These are phyloP conservation scores for Tritrichomonas foetus DNA, from an alignment of 208 protist genomes.

Conservation along the genomic window DNA sequence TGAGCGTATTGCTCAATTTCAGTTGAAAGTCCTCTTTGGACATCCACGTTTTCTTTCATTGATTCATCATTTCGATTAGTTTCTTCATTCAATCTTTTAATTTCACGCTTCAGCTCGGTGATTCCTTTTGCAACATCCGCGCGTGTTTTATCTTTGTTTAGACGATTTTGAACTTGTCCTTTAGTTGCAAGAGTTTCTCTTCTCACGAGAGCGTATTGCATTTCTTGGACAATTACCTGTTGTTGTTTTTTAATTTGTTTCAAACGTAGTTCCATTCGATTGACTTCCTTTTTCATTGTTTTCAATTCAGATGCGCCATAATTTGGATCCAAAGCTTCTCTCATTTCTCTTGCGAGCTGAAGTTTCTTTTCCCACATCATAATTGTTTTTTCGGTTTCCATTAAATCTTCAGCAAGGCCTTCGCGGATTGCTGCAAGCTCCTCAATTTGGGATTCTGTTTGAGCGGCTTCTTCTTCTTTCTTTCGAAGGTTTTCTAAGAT, in stretches of 20 bases:
- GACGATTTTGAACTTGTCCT: not conserved
- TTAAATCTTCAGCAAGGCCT: not conserved
- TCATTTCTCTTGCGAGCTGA: conserved; percentile 17
- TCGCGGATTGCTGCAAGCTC: not conserved
- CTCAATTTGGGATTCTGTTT: not conserved
- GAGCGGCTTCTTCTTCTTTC: conserved; percentile 10
- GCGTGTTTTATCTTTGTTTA: not conserved
- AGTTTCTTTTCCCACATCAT: conserved; percentile 30
- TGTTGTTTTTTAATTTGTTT: conserved; percentile 40
- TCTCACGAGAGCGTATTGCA: conserved; percentile 11
- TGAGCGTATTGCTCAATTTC: not conserved
- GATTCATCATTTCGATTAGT: not conserved
- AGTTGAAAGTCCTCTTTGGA: not conserved
- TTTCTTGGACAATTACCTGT: conserved; percentile 32
- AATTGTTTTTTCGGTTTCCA: conserved; percentile 37
- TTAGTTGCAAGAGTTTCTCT: conserved; percentile 29
- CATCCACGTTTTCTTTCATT: not conserved
- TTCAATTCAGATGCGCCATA: not conserved
- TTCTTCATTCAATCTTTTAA: not conserved
- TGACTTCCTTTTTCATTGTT: conserved; percentile 36
- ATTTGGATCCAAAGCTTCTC: conserved; percentile 32
- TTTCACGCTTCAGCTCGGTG: not conserved
- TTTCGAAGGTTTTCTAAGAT: not conserved
- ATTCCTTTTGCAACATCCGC: not conserved
- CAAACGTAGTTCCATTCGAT: conserved; percentile 16